Evolutionary conservation across 2,329 filamentous ascomycete genomes (phyloP), one percentile per base, ranked within the genome.

Genomic region (Alternaria sp.): DNA sequence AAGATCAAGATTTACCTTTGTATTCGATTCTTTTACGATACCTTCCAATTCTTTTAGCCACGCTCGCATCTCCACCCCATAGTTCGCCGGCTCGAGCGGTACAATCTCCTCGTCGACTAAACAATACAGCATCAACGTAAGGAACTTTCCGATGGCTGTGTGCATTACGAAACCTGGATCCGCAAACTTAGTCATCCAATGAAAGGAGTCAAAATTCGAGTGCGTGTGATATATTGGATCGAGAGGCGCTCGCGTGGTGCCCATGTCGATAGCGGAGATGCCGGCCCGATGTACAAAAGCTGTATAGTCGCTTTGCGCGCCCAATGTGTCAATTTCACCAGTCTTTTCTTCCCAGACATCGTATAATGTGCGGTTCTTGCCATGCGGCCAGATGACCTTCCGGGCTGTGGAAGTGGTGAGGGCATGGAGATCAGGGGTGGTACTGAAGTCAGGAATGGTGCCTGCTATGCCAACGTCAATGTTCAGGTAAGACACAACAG

Each of bases 151-250:
- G 63, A 85, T 82, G 3, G 80, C 81, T 4, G 78, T 78, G 62
- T 86, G 84, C 9, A 80, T 78, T 38, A 77, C 70, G 66, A 84
- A 85, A 2, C 80, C 83, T 0, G 82, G 82, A 65, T 85, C 84
- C 8, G 81, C 84, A 60, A 79, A 85, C 0, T 75, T 81, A 0
- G 70, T 64, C 83, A 85, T 85, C 84, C 84, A 85, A 60, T 82
- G 78, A 60, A 82, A 84, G 36, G 75, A 72, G 63, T 84, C 72
- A 70, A 83, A 84, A 64, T 74, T 75, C 28, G 78, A 80, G 66
- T 84, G 81, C 66, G 83, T 83, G 54, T 79, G 81, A 59, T 83
- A 84, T 14, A 84, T 70, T 0, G 81, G 76, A 50, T 81, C 79
- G 1, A 69, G 68, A 1, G 74, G 69, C 5, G 76, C 76, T 9